Base-by-base conservation (phyloP, 2,329 filamentous ascomycete species). In the Pseudodiploospora longispora region DNA sequence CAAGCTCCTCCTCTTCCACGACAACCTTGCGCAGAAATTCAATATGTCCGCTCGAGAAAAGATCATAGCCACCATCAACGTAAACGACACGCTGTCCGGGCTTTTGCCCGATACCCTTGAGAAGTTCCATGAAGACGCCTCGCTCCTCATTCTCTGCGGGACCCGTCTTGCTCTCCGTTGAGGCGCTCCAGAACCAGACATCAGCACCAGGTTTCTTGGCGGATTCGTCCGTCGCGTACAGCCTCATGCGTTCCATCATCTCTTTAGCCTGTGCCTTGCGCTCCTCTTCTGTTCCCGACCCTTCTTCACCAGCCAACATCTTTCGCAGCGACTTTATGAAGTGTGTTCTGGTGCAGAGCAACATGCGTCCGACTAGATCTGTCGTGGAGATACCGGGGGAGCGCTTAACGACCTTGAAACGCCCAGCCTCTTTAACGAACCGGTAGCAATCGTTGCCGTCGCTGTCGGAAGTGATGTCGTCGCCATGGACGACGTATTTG, bases 361-460 rank as follows among this genome's bases (percentile, higher is more conserved):
- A 73, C 93, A 98, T 98, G 57, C 93, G 83, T 19, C 93, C 93
- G 28, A 98, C 93, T n/a, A 98, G 77, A 61, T 98, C 93, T 4
- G 93, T 98, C 2, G 93, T 98, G 7, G 88, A 95, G 59, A 98
- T 98, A 47, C 88, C 90, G 0, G 93, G 93, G 2, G 93, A 97
- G 51, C 93, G 80, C 70, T 95, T 95, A 38, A 98, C 93, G 12
- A 98, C 88, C 68, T 94, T 90, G 78, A 98, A 98, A 36, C 93
- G 80, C 9, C 85, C 84, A 1, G 91, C 93, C 35, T 86, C 83
- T 69, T 98, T 98, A 58, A 98, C 93, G 59, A 91, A 97, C 48
- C 93, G 86, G 69, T 98, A 98, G 70, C 91, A 97, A 69, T 98
- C 93, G 63, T 95, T 85, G 36, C 93, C 93, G 53, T 82, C 82